Evolutionary conservation across 129 eudicot genomes (phyloP), one percentile per base, ranked within the genome.

Genomic region (Chrysanthemum seticuspe): DNA sequence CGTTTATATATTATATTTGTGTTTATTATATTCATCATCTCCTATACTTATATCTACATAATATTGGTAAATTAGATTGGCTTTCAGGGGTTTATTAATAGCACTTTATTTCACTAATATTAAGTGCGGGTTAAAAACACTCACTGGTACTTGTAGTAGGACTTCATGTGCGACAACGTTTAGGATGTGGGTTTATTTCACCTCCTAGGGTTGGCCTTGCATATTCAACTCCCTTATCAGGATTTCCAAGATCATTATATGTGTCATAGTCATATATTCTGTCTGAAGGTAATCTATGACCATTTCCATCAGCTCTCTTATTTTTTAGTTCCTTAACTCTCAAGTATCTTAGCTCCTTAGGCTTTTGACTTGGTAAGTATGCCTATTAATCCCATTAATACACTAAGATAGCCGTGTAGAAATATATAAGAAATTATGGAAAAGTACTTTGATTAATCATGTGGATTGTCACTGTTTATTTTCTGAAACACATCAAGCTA

Each of bases 121-220:
- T 8, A 66, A 11, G 16, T 15, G 55, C 13, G 2, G 45, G 23
- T 49, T 6, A 58, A 45, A 45, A 21, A 59, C 52, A 53, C 78
- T n/a, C 11, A 88, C 97, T 92, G 0, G 92, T 77, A 23, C 70
- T 83, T 13, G 85, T 67, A 10, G 96, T n/a, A 40, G 80, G 81
- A 10, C 94, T 89, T 10, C 97, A n/a, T n/a, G n/a, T n/a, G n/a
- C n/a, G n/a, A n/a, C n/a, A n/a, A n/a, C n/a, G n/a, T n/a, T n/a
- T n/a, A n/a, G n/a, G n/a, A n/a, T n/a, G n/a, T n/a, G n/a, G n/a
- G 48, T 75, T 74, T 21, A 56, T 71, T 62, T 76, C 83, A 11
- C 96, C 97, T n/a, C 96, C 97, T 25, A 92, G 85, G 1, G 70
- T 68, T n/a, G 94, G 91, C 59, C 97, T 84, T 64, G 86, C 86